Percentiles rank a stretch among this genome's conserved stretches.
Evolutionary conservation across 2,329 filamentous ascomycete species (phyloP).

Genomic region (Fusarium decemcellulare): DNA sequence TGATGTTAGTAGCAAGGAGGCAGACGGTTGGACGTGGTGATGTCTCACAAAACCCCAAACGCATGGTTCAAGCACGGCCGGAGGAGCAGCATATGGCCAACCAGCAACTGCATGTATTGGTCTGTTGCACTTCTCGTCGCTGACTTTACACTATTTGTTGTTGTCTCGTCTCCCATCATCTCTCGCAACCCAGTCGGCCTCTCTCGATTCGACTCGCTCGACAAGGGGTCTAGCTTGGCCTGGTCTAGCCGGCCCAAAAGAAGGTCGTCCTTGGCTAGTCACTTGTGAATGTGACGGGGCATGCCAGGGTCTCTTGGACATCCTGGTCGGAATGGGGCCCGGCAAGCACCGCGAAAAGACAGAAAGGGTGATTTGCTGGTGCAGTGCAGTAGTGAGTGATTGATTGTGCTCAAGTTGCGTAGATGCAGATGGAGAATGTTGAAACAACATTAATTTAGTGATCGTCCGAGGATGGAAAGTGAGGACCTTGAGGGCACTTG

Average conservation of each 20-base stretch:
- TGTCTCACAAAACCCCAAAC: slow-evolving; percentile 12
- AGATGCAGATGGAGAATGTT: slow-evolving; percentile 32
- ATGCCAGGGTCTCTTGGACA: slow-evolving; percentile 21
- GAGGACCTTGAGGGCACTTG: slow-evolving; percentile 14
- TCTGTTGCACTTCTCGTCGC: slow-evolving; percentile 17
- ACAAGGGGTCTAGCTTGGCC: slow-evolving; percentile 22
- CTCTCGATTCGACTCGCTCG: slow-evolving; percentile 41
- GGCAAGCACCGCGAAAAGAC: slow-evolving; percentile 24
- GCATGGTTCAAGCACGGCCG: neutral
- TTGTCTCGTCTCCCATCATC: slow-evolving; percentile 17
- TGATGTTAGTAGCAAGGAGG: slow-evolving; percentile 7
- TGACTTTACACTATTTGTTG: slow-evolving; percentile 26
- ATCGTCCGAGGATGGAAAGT: slow-evolving; percentile 2
- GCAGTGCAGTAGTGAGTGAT: neutral
- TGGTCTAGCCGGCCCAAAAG: slow-evolving; percentile 27
- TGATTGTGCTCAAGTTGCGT: slow-evolving; percentile 27
- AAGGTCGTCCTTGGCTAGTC: slow-evolving; percentile 14
- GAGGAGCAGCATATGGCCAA: slow-evolving; percentile 8
- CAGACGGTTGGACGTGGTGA: neutral
- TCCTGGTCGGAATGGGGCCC: slow-evolving; percentile 23
- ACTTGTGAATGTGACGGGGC: slow-evolving; percentile 34
- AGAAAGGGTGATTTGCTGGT: slow-evolving; percentile 35
- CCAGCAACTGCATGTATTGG: slow-evolving; percentile 20
- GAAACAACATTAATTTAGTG: slow-evolving; percentile 35
- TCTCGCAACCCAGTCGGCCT: slow-evolving; percentile 22